Evolutionary conservation across 352 stramenopile species (phyloP), one percentile per base, ranked within the genome.

Genomic region (Phytopythium mirpurense): DNA sequence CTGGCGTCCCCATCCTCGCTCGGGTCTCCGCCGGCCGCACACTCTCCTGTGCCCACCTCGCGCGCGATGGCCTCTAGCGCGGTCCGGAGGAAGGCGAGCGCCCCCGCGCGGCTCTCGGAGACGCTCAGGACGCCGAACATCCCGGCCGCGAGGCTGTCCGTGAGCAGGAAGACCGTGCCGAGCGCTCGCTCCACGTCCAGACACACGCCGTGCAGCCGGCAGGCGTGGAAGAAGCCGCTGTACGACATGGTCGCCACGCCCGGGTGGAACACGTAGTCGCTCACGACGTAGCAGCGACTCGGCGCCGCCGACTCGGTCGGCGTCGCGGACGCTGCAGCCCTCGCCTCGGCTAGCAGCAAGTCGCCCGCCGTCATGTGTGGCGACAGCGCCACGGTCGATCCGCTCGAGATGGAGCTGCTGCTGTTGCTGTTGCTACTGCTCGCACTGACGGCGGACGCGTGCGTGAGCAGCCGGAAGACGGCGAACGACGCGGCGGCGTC

Each of bases 151-250:
- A 95, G 80, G 48, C 81, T 93, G 65, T 95, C 83, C 2, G 68
- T 56, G 8, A 94, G 65, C 42, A 91, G 55, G 51, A 93, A 94
- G 29, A 88, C 65, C 16, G 72, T 75, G 15, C 83, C 83, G n/a
- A 90, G 53, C 23, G 71, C 65, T 5, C 68, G 65, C 54, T 82
- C 64, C 51, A 95, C 63, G 57, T 96, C 88, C 19, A 93, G 96
- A 54, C 80, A 95, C 48, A 97, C 86, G 31, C 88, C 87, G 23
- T 95, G 77, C 47, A 94, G 67, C 1, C 87, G 68, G 54, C 88
- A 97, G 45, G 75, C 72, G 49, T 96, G 89, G 68, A 97, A 97
- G 65, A 96, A 93, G 16, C 78, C 68, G 45, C 66, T 66, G 56
- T 93, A 90, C 44, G 74, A 72, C 61, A 90, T 88, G 16, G 81